phyloP scores from a whole-genome alignment of 805 yeast genomes.

The Yarrowia osloensis region DNA sequence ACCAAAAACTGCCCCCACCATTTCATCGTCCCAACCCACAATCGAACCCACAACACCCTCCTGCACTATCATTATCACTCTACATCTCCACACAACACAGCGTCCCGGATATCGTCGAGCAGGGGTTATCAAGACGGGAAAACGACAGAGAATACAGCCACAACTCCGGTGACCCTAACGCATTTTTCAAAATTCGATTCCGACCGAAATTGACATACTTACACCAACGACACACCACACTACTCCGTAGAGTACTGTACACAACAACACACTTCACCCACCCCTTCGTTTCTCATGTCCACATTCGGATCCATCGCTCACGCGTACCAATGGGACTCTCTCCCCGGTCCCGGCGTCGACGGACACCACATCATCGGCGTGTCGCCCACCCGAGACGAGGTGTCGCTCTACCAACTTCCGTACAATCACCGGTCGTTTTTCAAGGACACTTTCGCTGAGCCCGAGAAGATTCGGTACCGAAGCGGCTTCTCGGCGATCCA shows the following conservation, averaged over 20 bases:
- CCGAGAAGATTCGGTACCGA: constrained; percentile 30
- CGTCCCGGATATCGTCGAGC: neutral
- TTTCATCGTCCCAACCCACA: neutral
- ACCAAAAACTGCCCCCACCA: no score
- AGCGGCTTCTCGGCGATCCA: constrained; percentile 69
- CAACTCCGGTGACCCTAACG: neutral
- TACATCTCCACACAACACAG: neutral
- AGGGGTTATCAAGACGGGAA: neutral
- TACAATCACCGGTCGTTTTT: constrained; percentile 29
- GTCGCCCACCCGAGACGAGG: constrained; percentile 80
- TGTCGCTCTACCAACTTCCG: constrained; percentile 51
- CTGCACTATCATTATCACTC: neutral
- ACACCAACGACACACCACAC: neutral
- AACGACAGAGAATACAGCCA: neutral
- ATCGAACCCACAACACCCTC: neutral
- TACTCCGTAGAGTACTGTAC: no score
- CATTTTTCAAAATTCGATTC: neutral
- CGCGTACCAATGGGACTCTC: constrained; percentile 58
- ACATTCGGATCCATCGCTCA: constrained; percentile 66
- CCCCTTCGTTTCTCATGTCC: no score
- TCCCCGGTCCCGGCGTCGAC: constrained; percentile 40
- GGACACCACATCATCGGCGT: constrained; percentile 65
- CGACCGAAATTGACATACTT: neutral
- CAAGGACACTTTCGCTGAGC: neutral
- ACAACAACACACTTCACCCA: no score